These are phyloP conservation scores for Pelargonium myrrhifolium DNA, from an alignment of 441 rosid species.

Conservation along the genomic window DNA sequence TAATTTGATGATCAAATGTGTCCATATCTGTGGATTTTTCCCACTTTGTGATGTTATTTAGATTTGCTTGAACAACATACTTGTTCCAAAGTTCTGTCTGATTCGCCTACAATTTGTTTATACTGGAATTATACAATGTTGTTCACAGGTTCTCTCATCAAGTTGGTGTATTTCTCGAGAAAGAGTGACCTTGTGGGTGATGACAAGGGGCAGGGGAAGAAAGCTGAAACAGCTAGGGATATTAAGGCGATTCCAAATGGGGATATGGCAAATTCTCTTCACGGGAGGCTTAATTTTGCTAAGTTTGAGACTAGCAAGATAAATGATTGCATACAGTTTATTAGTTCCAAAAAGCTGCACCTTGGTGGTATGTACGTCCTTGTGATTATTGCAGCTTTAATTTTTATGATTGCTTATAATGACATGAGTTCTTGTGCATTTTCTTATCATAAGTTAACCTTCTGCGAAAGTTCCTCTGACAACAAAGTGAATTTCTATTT, in stretches of 20 bases:
- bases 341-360: constrained; percentile 46
- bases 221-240: neutral
- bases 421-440: neutral
- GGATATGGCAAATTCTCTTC: constrained; percentile 40
- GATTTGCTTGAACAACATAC: neutral
- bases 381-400: neutral
- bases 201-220: constrained; percentile 22
- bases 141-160: constrained; percentile 2
- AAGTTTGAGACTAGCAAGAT: constrained; percentile 82
- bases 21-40: neutral
- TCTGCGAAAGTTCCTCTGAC: neutral
- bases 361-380: constrained; percentile 26
- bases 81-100: too few species aligned
- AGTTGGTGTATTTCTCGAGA: constrained; percentile 3
- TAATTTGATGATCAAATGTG: neutral
- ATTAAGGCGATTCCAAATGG: constrained; percentile 13
- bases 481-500: neutral
- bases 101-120: too few species aligned
- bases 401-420: neutral
- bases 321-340: constrained; percentile 68
- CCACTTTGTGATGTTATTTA: neutral
- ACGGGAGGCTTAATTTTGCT: constrained; percentile 68
- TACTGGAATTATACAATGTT: too few species aligned
- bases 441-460: neutral
- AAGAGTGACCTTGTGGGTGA: constrained; percentile 16